These are phyloP conservation scores for Quercus engelmannii DNA, from an alignment of 306 rosid genomes.

Conservation along the genomic window DNA sequence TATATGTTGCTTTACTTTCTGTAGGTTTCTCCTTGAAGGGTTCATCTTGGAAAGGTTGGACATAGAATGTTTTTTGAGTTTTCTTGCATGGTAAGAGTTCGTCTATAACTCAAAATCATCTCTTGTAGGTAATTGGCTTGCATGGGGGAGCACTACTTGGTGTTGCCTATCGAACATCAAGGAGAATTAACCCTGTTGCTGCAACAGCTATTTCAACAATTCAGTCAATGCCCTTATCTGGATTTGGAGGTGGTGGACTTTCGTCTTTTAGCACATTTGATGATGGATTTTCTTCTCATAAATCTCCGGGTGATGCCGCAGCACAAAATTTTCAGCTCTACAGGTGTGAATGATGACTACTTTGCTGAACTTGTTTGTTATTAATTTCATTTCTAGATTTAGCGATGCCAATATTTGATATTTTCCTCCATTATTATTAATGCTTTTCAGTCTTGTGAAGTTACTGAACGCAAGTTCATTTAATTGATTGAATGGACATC, in stretches of 20 bases:
- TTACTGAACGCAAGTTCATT: neutral
- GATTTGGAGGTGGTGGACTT: slow-evolving; percentile 80
- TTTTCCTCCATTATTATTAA: neutral
- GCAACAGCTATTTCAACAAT: slow-evolving; percentile 98
- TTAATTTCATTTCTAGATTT: neutral
- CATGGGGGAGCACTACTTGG: slow-evolving; percentile 99
- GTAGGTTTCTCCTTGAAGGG: slow-evolving; percentile 22
- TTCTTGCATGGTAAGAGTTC: slow-evolving; percentile 6
- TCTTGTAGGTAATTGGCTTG: slow-evolving; percentile 84
- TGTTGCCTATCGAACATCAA: slow-evolving; percentile 89
- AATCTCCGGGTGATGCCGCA: slow-evolving; percentile 74
- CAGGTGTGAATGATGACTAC: slow-evolving; percentile 44
- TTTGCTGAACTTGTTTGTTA: slow-evolving; percentile 14
- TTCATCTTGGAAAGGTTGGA: neutral
- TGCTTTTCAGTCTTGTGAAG: neutral
- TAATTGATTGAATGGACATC: neutral
- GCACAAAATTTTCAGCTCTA: slow-evolving; percentile 91
- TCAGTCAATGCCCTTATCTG: slow-evolving; percentile 97
- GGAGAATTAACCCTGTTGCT: slow-evolving; percentile 87
- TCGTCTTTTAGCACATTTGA: slow-evolving; percentile 89
- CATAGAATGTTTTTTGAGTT: neutral
- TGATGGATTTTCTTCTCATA: slow-evolving; percentile 75
- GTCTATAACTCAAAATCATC: slow-evolving; percentile 19
- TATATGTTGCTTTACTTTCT: slow-evolving; percentile 10
- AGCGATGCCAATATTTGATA: neutral